Evolutionary conservation across 2,329 filamentous ascomycete genomes (phyloP), one percentile per base, ranked within the genome.

Genomic region (Purpureocillium lavendulum): DNA sequence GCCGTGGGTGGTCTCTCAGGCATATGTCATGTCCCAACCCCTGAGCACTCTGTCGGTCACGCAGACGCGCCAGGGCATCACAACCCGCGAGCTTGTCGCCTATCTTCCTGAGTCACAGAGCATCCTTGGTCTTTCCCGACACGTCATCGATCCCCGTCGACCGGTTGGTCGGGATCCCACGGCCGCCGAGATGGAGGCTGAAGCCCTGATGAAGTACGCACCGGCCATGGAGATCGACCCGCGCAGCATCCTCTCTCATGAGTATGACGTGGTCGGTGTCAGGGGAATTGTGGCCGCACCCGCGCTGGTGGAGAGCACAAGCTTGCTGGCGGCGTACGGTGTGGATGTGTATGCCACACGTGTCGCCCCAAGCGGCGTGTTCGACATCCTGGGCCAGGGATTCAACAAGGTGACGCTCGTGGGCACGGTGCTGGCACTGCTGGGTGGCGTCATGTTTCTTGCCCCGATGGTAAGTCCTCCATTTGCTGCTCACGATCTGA

Each of bases 331-430:
- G 53, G 88, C 87, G 0, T 95, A 84, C 54, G 92, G 92, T 4
- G 60, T 87, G 12, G 92, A 98, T 58, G 67, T 97, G 2, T 98
- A 94, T 49, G 88, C 85, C 12, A 90, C 88, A 1, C 72, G 88
- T 38, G 77, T 94, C 10, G 78, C 83, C n/a, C 92, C 92, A 1
- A 95, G 87, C 60, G 80, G 84, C 51, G 76, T 84, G 13, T 98
- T 98, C 60, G 92, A 98, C 64, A 79, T 97, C 32, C 67, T 98
- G 13, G 92, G 88, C 45, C 92, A 88, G 63, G 86, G 87, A 3
- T 98, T 98, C 62, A 92, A 90, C 58, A 96, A 94, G 69, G 57
- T 88, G 40, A 84, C 88, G 50, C 76, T 98, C 55, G 61, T 96
- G 30, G 71, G 76, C 13, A 98, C 92, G 1, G 88, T 98, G 30